Conservation (phyloP, 2,329 filamentous ascomycete species). For the Fusarium lateritium region DNA sequence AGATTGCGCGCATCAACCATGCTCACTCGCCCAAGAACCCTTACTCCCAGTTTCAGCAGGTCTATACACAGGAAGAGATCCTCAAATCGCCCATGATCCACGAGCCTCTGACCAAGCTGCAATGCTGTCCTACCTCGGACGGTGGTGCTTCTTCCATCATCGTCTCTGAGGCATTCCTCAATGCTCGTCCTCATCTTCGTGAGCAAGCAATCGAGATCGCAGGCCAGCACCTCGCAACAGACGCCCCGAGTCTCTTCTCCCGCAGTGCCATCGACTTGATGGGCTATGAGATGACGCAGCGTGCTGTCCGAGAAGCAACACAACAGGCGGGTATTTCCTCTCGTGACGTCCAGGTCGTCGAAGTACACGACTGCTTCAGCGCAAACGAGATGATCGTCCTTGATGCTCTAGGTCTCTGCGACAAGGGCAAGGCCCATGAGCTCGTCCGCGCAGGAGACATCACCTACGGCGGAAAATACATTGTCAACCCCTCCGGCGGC, state of each 20-base stretch:
- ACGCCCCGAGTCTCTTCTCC: slow-evolving; percentile 84
- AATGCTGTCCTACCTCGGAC: slow-evolving; percentile 97
- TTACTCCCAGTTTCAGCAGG: slow-evolving; percentile 97
- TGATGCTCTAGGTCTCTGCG: slow-evolving; percentile 85
- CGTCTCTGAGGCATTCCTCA: slow-evolving; percentile 90
- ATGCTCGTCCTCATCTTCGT: slow-evolving; percentile 85
- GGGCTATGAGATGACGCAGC: slow-evolving; percentile 86
- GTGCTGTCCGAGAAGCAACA: slow-evolving; percentile 78
- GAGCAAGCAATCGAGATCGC: slow-evolving; percentile 89
- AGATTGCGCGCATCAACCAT: slow-evolving; percentile 95
- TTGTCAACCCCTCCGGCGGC: slow-evolving; percentile 94
- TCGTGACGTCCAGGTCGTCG: slow-evolving; percentile 85
- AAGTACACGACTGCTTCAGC: slow-evolving; percentile 97
- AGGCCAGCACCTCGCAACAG: slow-evolving; percentile 89
- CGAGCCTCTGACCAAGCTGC: slow-evolving; percentile 93
- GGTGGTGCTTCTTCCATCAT: slow-evolving; percentile 90
- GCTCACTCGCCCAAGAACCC: slow-evolving; percentile 92
- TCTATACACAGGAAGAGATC: slow-evolving; percentile 90
- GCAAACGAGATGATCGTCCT: slow-evolving; percentile 94
- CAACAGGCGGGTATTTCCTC: slow-evolving; percentile 77
- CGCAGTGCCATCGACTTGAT: slow-evolving; percentile 87
- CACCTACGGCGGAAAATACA: slow-evolving; percentile 86
- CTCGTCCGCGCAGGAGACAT: slow-evolving; percentile 90
- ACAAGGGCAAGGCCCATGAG: slow-evolving; percentile 89
- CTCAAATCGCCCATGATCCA: slow-evolving; percentile 82